Base-by-base conservation (phyloP, 225 moss, liverwort and hornwort species). In the Asterella californica region DNA sequence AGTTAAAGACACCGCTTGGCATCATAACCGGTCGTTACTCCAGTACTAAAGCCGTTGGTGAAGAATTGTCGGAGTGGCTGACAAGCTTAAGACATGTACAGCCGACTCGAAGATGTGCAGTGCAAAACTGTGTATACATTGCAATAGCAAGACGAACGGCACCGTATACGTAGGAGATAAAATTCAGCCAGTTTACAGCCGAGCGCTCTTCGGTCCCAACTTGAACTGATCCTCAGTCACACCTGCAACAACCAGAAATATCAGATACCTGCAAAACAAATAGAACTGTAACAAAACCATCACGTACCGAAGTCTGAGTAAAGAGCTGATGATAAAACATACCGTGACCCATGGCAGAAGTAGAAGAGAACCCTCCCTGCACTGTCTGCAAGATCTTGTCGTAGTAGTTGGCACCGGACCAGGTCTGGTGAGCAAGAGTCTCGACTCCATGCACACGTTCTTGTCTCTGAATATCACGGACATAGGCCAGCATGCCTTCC, bases 401-500 rank as follows among this genome's bases (percentile, higher is more conserved):
- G 86, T 93, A 93, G 86, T 93, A 93, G 82, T 81, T 85, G 3
- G 93, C 93, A 24, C 93, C 93, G 0, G 91, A 91, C 93, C 93
- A 93, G 27, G 89, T 89, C 86, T 93, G 93, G 81, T 93, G 93
- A 21, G 93, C 78, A 61, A 93, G 88, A 11, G 93, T 93, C 83
- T 93, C 93, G 61, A 93, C 93, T 60, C 93, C 90, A 79, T 91
- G 91, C 54, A 86, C 88, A 1, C 91, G 86, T 84, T 93, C 93
- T 87, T 91, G 93, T 15, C 93, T 83, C 85, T 93, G 93, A 75
- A 93, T 90, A 82, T 91, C 93, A 66, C 91, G 90, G 59, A 93
- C 93, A 55, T 93, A 93, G 7, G 93, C 91, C 49, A 93, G 88
- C 93, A 93, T 93, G 21, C 93, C 93, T 0, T 91, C 90, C 89